Conservation (phyloP, 2,329 filamentous ascomycete genomes). For the Cladophialophora yegresii region DNA sequence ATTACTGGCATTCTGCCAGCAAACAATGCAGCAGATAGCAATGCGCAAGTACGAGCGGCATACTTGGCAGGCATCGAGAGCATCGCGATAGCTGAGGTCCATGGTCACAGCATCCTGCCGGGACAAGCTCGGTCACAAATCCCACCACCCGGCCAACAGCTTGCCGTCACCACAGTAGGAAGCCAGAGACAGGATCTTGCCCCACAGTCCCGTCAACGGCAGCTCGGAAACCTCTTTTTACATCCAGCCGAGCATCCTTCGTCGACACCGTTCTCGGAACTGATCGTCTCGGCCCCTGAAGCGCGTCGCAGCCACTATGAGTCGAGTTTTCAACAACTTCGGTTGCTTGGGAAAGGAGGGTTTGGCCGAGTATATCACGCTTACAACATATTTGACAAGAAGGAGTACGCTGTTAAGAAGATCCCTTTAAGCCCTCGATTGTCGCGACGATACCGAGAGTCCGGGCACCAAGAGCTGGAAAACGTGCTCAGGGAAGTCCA, state of each 20-base stretch:
- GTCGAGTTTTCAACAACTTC: constrained; percentile 56
- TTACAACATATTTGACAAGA: constrained; percentile 62
- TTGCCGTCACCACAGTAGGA: constrained; percentile 9
- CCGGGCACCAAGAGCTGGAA: constrained; percentile 57
- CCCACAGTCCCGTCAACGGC: constrained; percentile 24
- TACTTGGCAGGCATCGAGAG: constrained; percentile 50
- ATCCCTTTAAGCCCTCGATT: constrained; percentile 59
- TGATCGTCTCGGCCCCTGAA: constrained; percentile 34
- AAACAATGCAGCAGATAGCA: constrained; percentile 41
- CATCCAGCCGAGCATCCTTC: constrained; percentile 10
- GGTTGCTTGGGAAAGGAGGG: constrained; percentile 63
- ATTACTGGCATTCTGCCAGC: constrained; percentile 46
- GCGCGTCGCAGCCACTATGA: constrained; percentile 48
- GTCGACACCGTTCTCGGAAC: constrained; percentile 31
- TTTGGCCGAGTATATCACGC: constrained; percentile 67
- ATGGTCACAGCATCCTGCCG: constrained; percentile 37
- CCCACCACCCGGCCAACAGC: constrained; percentile 23
- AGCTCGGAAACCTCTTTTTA: constrained; percentile 31
- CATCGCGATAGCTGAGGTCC: constrained; percentile 44
- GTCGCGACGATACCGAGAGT: constrained; percentile 55
- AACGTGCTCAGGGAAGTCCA: constrained; percentile 62
- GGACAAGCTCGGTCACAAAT: constrained; percentile 6
- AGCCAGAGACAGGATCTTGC: constrained; percentile 15
- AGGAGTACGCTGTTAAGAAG: constrained; percentile 67
- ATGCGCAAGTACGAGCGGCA: constrained; percentile 25